Conservation (phyloP, 2,329 filamentous ascomycete genomes). For the Elsinoe arachidis region DNA sequence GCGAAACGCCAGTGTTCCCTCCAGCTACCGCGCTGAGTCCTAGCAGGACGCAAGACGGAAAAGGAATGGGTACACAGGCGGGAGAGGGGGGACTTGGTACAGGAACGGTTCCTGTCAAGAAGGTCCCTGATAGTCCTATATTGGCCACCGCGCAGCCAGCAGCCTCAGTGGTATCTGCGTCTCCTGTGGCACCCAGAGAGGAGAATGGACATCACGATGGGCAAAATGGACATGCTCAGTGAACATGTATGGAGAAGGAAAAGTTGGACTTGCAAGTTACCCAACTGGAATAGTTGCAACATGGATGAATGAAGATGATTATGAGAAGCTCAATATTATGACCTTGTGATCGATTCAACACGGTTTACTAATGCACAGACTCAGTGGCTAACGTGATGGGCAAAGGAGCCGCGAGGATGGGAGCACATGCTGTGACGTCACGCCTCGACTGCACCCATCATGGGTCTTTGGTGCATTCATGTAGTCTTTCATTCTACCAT, state of each 20-base stretch:
- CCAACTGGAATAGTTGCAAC: not conserved
- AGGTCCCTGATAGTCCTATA: slow-evolving; percentile 16
- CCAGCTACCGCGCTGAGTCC: slow-evolving; percentile 22
- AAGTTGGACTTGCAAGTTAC: not conserved
- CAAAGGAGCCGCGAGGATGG: not conserved
- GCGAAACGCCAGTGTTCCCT: slow-evolving; percentile 20
- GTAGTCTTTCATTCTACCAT: no score
- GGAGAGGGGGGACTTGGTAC: slow-evolving; percentile 19
- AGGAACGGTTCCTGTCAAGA: slow-evolving; percentile 25
- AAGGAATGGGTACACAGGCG: slow-evolving; percentile 16
- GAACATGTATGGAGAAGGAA: not conserved
- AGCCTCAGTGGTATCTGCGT: not conserved
- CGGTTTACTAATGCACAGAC: no score
- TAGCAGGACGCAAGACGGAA: slow-evolving; percentile 15
- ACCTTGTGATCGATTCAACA: no score
- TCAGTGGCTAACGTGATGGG: not conserved
- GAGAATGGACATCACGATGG: not conserved
- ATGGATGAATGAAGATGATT: not conserved
- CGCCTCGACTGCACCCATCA: not conserved
- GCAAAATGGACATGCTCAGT: not conserved
- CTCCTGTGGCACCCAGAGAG: not conserved
- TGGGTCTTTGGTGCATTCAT: no score
- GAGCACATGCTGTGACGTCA: not conserved
- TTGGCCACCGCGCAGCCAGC: not conserved
- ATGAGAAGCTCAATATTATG: no score